Conservation (phyloP, 1,284 basidiomycete species). For the Leccinum subspadiceum region DNA sequence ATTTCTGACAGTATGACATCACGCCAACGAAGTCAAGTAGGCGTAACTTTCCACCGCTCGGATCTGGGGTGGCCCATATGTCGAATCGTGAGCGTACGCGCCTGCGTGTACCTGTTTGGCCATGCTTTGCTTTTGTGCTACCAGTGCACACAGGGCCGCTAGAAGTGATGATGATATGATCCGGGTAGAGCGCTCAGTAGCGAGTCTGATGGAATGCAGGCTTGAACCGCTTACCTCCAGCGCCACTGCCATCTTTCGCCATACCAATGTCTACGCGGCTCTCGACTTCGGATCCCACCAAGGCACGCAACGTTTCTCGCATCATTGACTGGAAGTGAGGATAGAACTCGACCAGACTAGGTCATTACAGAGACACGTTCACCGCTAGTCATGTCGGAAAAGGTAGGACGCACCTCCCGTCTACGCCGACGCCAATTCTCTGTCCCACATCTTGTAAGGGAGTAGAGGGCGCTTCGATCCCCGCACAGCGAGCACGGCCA, state of each 20-base stretch:
- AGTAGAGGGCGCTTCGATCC: slow-evolving; percentile 33
- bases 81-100: slow-evolving; percentile 8
- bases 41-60: slow-evolving; percentile 11
- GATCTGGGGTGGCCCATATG: slow-evolving; percentile 12
- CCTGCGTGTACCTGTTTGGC: slow-evolving; percentile 10
- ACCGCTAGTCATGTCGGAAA: not conserved
- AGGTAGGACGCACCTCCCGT: slow-evolving; percentile 65
- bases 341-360: slow-evolving; percentile 86
- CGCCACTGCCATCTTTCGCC: slow-evolving; percentile 97
- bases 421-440: slow-evolving; percentile 78
- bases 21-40: slow-evolving; percentile 22
- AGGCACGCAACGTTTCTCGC: slow-evolving; percentile 66
- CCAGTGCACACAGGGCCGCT: slow-evolving; percentile 76
- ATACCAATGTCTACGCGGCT: slow-evolving; percentile 81
- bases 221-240: slow-evolving; percentile 71
- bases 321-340: slow-evolving; percentile 80
- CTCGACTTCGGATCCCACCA: slow-evolving; percentile 83
- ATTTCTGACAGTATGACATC: slow-evolving; percentile 10
- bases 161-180: slow-evolving; percentile 7
- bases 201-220: not conserved
- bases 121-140: slow-evolving; percentile 29
- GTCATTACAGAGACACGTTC: slow-evolving; percentile 1
- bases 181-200: not conserved
- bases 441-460: slow-evolving; percentile 43
- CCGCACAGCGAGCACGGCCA: slow-evolving; percentile 50